Base-by-base conservation (phyloP, 148 eudicot genomes). In the Rheum nobile region DNA sequence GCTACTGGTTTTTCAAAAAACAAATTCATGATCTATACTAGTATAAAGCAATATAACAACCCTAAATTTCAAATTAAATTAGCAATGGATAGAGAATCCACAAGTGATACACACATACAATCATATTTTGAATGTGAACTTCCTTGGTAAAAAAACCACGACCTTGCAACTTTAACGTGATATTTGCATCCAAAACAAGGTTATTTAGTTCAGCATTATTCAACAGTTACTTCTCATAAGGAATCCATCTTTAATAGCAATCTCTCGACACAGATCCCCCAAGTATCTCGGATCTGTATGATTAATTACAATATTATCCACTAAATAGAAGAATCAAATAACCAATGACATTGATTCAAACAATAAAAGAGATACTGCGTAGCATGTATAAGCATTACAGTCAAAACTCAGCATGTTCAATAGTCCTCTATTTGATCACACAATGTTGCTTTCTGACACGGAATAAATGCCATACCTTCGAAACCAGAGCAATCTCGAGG, bases 401-500 rank as follows among this genome's bases (percentile, higher is more conserved):
- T 1, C 52, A 55, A 73, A 54, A 4, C 3, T 16, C 8, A 35
- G 13, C 4, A 48, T 26, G 31, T 24, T 24, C 65, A 61, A 13
- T 61, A 19, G 35, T 61, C 19, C 35, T 61, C 0, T 3, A 61
- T 28, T 28, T 29, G 19, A 11, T 55, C 32, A 24, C 14, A 16
- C 7, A 55, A 55, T 11, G 24, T 2, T 55, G 14, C 2, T 55
- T 55, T 28, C 35, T 61, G 52, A 29, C 42, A 6, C 1, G n/a
- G 41, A 4, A 38, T 21, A 14, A 1, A 35, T n/a, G 41, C 3
- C 61, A 24, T 63, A 84, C 89, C 89, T 84, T 70, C 31, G 67
- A 26, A 69, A 52, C 13, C 78, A 78, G 85, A 82, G 76, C 72
- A 75, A 55, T 84, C 84, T 44, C 68, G 74, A 74, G 41, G 26